Evolutionary conservation across 352 stramenopile species (phyloP).

Genomic region (Phytophthora sp.): DNA sequence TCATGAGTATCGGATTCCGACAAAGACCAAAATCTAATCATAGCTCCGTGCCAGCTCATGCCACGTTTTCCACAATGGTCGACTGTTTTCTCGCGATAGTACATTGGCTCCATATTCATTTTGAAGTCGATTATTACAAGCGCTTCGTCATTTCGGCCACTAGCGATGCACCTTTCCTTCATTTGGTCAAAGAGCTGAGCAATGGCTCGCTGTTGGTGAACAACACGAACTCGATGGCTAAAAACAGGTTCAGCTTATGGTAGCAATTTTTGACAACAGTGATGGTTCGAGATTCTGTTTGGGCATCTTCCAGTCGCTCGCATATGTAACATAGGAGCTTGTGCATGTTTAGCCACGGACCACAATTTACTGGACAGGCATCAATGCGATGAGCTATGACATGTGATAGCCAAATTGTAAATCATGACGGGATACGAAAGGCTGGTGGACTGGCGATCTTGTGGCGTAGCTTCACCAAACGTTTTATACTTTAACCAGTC

Average conservation of each 20-base stretch:
- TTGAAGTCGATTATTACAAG: slow-evolving; percentile 24
- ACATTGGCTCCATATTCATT: slow-evolving; percentile 20
- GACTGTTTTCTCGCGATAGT: slow-evolving; percentile 15
- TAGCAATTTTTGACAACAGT: background rate
- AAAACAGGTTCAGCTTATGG: slow-evolving; percentile 16
- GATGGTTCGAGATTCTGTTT: too few species aligned
- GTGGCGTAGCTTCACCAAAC: too few species aligned
- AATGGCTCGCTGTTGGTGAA: slow-evolving; percentile 12
- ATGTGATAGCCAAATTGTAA: too few species aligned
- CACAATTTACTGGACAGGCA: too few species aligned
- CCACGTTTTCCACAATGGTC: slow-evolving; percentile 17
- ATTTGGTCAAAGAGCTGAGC: slow-evolving; percentile 3
- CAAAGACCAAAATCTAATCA: slow-evolving; percentile 17
- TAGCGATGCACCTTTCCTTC: background rate
- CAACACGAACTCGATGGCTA: slow-evolving; percentile 13
- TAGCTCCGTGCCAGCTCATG: slow-evolving; percentile 18
- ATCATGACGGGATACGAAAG: too few species aligned
- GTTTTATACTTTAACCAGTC: slow-evolving; percentile 4
- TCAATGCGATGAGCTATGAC: too few species aligned
- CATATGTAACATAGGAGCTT: background rate
- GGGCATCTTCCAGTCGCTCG: background rate
- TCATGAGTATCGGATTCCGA: background rate
- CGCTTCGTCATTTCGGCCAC: slow-evolving; percentile 6
- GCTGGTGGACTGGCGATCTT: too few species aligned
- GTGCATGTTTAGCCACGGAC: too few species aligned